A percentile compares a stretch with the other conserved stretches of the same genome.
Evolutionary conservation across 257 asterid genomes (phyloP).

Genomic region (Plantago elongata): DNA sequence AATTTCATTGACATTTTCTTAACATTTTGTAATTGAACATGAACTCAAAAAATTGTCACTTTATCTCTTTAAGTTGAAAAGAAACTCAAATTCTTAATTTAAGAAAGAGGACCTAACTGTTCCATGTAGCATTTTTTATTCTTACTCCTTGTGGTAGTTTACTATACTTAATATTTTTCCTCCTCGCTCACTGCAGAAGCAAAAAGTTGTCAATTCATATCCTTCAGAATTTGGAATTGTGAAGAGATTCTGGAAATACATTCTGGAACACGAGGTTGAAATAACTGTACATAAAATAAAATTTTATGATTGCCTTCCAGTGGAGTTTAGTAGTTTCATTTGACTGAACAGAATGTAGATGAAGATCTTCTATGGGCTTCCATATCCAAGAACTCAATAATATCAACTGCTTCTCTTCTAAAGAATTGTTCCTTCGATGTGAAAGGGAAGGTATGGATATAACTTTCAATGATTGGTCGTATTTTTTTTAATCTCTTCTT

Average conservation of each 20-base stretch:
- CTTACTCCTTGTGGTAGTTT: constrained; percentile 13
- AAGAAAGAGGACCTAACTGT: neutral
- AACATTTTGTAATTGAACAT: too few relatives aligned
- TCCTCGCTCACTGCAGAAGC: constrained; percentile 53
- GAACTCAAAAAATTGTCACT: too few relatives aligned
- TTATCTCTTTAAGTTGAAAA: too few relatives aligned
- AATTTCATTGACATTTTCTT: neutral
- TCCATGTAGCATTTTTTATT: neutral
- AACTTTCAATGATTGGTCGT: neutral
- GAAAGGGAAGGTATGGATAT: constrained; percentile 69
- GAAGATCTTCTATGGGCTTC: constrained; percentile 87
- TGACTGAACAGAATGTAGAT: constrained; percentile 42
- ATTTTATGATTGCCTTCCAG: constrained; percentile 19
- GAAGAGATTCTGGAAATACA: constrained; percentile 91
- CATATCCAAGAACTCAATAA: constrained; percentile 48
- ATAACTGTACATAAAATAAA: constrained; percentile 17
- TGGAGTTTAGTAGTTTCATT: constrained; percentile 19
- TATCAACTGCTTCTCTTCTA: constrained; percentile 51
- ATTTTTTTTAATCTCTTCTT: constrained; percentile 4
- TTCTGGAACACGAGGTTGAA: constrained; percentile 69
- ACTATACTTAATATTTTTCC: constrained; percentile 13
- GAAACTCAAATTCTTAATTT: neutral
- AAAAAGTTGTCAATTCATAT: constrained; percentile 62
- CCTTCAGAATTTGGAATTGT: constrained; percentile 71
- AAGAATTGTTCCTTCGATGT: constrained; percentile 60